Evolutionary conservation across 2,329 filamentous ascomycete genomes (phyloP).

Genomic region (Venturia pyrina): DNA sequence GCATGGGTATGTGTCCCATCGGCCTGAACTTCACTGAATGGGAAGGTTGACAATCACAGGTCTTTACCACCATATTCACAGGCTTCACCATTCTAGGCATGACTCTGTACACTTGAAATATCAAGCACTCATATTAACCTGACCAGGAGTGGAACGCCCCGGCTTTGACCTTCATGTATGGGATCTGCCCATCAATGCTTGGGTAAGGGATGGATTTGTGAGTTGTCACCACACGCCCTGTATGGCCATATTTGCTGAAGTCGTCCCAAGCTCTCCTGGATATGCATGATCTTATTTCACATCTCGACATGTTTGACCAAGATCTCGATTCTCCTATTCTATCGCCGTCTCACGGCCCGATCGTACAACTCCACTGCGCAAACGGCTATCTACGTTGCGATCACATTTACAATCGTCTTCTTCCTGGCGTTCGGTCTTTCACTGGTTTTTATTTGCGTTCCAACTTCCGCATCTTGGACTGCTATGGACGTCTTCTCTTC

Average conservation of each 20-base stretch:
- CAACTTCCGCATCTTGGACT: slow-evolving; percentile 25
- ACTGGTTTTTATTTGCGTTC: slow-evolving; percentile 21
- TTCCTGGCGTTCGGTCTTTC: slow-evolving; percentile 19
- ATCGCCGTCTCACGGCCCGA: slow-evolving; percentile 21
- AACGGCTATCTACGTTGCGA: slow-evolving; percentile 20
- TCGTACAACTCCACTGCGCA: slow-evolving; percentile 6
- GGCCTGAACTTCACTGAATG: not conserved
- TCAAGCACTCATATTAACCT: not conserved
- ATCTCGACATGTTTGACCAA: slow-evolving; percentile 21
- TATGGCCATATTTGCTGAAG: not conserved
- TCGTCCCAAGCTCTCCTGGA: slow-evolving; percentile 1
- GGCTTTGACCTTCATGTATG: slow-evolving; percentile 12
- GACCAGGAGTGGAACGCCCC: not conserved
- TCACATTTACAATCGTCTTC: slow-evolving; percentile 19
- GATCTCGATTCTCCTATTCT: slow-evolving; percentile 22
- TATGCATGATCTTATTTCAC: slow-evolving; percentile 20
- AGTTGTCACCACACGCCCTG: not conserved
- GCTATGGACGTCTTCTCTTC: slow-evolving; percentile 17
- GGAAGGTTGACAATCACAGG: not conserved
- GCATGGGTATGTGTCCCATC: slow-evolving; percentile 1
- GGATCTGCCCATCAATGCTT: not conserved
- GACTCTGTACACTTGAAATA: not conserved
- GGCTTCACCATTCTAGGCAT: not conserved
- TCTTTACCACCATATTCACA: slow-evolving; percentile 9
- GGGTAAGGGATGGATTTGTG: not conserved